Conservation (phyloP, 768 basidiomycete species). For the Galerina marginata region DNA sequence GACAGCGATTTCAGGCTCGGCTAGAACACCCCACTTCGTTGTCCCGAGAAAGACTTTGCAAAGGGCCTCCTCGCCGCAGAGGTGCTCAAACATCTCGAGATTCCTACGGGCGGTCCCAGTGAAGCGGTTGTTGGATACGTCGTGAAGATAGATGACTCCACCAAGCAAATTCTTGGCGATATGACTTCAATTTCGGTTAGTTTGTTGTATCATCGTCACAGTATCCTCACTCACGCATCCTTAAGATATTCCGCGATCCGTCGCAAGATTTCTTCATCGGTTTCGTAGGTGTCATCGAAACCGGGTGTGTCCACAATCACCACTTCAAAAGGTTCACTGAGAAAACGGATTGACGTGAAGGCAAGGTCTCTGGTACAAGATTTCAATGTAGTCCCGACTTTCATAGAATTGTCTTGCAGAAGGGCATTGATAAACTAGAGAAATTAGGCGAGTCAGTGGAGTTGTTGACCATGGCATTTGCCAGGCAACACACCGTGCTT, state of each 20-base stretch:
- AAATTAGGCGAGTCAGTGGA: background rate
- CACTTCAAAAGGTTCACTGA: conserved; percentile 9
- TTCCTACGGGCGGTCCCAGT: conserved; percentile 48
- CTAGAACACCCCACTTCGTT: conserved; percentile 51
- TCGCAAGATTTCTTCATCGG: conserved; percentile 28
- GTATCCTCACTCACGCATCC: conserved; percentile 20
- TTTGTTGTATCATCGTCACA: background rate
- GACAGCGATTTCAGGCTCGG: conserved; percentile 1
- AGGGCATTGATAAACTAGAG: conserved; percentile 28
- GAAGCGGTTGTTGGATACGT: conserved; percentile 45
- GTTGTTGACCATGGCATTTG: background rate
- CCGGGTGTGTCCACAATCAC: conserved; percentile 32
- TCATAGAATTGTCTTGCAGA: conserved; percentile 1
- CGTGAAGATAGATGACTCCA: conserved; percentile 52
- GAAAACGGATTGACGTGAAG: too few relatives aligned
- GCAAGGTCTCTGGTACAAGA: conserved; percentile 25
- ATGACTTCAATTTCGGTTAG: too few relatives aligned
- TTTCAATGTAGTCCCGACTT: conserved; percentile 24
- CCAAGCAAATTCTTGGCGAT: conserved; percentile 1
- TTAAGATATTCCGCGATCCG: conserved; percentile 29
- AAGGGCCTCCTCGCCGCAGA: conserved; percentile 51
- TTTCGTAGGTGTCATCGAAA: conserved; percentile 28
- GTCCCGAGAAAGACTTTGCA: conserved; percentile 53
- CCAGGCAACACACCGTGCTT: conserved; percentile 26
- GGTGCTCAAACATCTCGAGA: conserved; percentile 50